A percentile compares a stretch with the other conserved stretches of the same genome.
Conservation (phyloP, 495 filamentous ascomycete species). For the Hyaloscypha variabilis region DNA sequence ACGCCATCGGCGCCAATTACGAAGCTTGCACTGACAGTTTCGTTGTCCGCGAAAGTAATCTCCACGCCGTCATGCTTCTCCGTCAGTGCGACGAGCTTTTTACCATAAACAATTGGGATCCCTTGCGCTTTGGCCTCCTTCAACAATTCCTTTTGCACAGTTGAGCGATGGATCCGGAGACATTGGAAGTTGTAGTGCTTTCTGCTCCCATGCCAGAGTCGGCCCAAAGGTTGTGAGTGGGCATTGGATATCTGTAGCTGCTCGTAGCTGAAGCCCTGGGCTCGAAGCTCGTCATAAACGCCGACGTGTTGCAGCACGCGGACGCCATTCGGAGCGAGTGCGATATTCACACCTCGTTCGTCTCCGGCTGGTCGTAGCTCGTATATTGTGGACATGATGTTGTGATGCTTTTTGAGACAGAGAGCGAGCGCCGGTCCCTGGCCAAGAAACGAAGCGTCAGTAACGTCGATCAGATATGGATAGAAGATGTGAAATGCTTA, state of each 20-base stretch:
- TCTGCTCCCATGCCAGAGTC: not conserved
- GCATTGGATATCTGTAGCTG: not conserved
- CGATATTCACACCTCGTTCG: not conserved
- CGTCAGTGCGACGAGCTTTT: not conserved
- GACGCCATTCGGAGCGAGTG: not conserved
- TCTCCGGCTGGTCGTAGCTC: not conserved
- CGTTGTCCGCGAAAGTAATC: not conserved
- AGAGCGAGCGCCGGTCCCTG: not conserved
- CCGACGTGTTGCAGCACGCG: not conserved
- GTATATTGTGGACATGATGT: not conserved
- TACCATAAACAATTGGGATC: not conserved
- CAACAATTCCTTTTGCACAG: not conserved
- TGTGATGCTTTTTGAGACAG: not conserved
- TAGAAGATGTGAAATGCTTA: not conserved
- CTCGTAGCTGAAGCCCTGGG: not conserved
- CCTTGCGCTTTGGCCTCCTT: not conserved
- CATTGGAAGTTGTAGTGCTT: not conserved
- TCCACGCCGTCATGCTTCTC: not conserved
- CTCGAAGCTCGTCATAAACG: not conserved
- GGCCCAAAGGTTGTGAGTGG: not conserved
- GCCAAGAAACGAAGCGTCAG: not conserved
- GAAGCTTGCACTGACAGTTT: not conserved
- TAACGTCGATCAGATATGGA: not conserved
- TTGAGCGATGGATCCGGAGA: not conserved
- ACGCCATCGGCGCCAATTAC: not conserved